Evolutionary conservation across 768 basidiomycete species (phyloP).

Genomic region (Lentinula boryana): DNA sequence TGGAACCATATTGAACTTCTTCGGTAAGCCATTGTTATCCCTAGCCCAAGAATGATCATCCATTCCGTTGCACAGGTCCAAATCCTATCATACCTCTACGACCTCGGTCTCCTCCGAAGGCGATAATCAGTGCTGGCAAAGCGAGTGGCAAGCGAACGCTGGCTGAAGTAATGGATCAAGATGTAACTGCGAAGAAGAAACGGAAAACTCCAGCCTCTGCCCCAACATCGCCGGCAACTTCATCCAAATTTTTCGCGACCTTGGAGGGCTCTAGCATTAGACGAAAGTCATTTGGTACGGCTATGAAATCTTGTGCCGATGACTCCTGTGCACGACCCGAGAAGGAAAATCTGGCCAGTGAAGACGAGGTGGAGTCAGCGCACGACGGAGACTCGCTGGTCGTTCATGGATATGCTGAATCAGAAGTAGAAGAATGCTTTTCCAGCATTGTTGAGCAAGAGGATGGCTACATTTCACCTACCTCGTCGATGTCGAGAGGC

Average conservation of each 20-base stretch:
- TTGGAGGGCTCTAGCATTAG: slow-evolving; percentile 7
- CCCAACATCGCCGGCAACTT: slow-evolving; percentile 14
- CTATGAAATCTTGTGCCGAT: background rate
- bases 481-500: slow-evolving; percentile 47
- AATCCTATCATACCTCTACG: slow-evolving; percentile 33
- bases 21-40: slow-evolving; percentile 40
- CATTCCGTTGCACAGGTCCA: slow-evolving; percentile 24
- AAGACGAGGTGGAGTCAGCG: slow-evolving; percentile 8
- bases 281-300: slow-evolving; percentile 10
- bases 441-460: slow-evolving; percentile 59
- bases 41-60: background rate
- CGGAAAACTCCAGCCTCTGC: slow-evolving; percentile 15
- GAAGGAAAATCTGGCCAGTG: slow-evolving; percentile 10
- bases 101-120: slow-evolving; percentile 13
- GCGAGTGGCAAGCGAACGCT: slow-evolving; percentile 75
- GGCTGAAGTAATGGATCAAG: slow-evolving; percentile 63
- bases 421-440: slow-evolving; percentile 34
- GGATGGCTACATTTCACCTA: slow-evolving; percentile 79
- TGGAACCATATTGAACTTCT: slow-evolving; percentile 53
- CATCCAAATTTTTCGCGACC: slow-evolving; percentile 33
- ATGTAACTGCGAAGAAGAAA: slow-evolving; percentile 46
- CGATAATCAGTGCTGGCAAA: slow-evolving; percentile 36
- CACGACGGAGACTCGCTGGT: slow-evolving; percentile 20
- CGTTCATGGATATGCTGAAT: slow-evolving; percentile 31
- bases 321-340: background rate